These are phyloP conservation scores for Bjerkandera adusta DNA, from an alignment of 1,284 basidiomycete genomes.

Conservation along the genomic window DNA sequence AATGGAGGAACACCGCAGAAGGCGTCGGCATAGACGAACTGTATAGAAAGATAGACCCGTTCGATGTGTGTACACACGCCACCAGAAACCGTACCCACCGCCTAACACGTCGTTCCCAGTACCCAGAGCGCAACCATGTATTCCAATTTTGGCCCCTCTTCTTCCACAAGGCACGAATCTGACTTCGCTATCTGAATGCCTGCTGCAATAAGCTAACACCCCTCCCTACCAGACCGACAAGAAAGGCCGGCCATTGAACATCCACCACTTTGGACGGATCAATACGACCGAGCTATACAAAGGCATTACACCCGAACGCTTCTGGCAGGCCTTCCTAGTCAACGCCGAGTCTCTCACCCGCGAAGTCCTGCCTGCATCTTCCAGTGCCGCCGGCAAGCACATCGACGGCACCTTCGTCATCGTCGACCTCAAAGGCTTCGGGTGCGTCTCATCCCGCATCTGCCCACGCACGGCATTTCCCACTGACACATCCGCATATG, in stretches of 20 bases:
- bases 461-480: too few species aligned
- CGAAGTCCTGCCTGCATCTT: slow-evolving; percentile 66
- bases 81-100: background rate
- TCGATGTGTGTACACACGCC: slow-evolving; percentile 46
- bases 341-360: slow-evolving; percentile 59
- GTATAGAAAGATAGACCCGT: slow-evolving; percentile 55
- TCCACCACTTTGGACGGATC: slow-evolving; percentile 60
- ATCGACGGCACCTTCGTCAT: slow-evolving; percentile 59
- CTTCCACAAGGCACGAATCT: slow-evolving; percentile 59
- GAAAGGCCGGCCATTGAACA: slow-evolving; percentile 68
- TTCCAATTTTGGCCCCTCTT: slow-evolving; percentile 74
- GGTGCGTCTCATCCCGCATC: slow-evolving; percentile 36
- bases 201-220: too few species aligned
- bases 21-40: slow-evolving; percentile 58
- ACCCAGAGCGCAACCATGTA: slow-evolving; percentile 61
- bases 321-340: slow-evolving; percentile 62
- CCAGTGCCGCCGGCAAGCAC: slow-evolving; percentile 45
- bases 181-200: background rate
- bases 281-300: slow-evolving; percentile 61
- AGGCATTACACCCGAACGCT: slow-evolving; percentile 55
- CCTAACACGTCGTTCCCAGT: slow-evolving; percentile 40
- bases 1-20: slow-evolving; percentile 56
- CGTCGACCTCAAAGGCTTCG: slow-evolving; percentile 66
- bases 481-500: background rate
- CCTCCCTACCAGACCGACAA: slow-evolving; percentile 51